phyloP scores from a whole-genome alignment of 78 protist genomes.

The Mantamonas sphyraenae region DNA sequence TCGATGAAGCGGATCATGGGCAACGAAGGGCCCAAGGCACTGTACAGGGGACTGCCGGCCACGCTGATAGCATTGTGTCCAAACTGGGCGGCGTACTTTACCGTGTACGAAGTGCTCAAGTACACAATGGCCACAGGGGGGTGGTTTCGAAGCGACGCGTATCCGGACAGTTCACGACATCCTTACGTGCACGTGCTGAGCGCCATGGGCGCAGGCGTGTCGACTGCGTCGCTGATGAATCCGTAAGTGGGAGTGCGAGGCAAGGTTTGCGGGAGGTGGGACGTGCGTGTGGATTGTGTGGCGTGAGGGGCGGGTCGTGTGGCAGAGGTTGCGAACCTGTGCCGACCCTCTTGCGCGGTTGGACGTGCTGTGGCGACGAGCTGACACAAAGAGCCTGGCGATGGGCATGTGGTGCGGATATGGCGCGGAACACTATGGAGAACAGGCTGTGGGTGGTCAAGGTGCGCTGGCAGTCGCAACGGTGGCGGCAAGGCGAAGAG shows the following conservation, averaged over 20 bases:
- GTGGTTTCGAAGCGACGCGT: background rate
- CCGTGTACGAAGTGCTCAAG: constrained; percentile 44
- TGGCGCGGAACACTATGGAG: background rate
- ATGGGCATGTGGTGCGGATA: constrained; percentile 25
- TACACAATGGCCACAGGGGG: background rate
- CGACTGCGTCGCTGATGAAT: constrained; percentile 22
- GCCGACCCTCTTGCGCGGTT: no score
- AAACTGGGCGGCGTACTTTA: constrained; percentile 66
- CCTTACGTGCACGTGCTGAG: constrained; percentile 12
- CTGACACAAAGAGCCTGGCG: constrained; percentile 25
- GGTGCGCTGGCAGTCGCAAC: background rate
- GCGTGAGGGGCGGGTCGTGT: no score
- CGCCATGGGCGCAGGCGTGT: constrained; percentile 57
- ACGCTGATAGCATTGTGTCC: constrained; percentile 49
- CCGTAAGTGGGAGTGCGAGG: constrained; percentile 67
- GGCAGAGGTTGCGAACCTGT: no score
- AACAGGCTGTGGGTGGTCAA: background rate
- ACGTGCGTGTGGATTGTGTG: background rate
- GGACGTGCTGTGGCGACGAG: no score
- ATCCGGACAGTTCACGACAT: background rate
- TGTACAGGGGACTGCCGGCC: constrained; percentile 43
- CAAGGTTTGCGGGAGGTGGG: constrained; percentile 18
- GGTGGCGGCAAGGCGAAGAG: background rate
- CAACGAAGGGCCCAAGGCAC: constrained; percentile 13
- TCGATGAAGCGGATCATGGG: background rate